A percentile compares a stretch with the other conserved stretches of the same genome.
These are phyloP conservation scores for Adansonia gregorii DNA, from an alignment of 441 rosid genomes.

Conservation along the genomic window DNA sequence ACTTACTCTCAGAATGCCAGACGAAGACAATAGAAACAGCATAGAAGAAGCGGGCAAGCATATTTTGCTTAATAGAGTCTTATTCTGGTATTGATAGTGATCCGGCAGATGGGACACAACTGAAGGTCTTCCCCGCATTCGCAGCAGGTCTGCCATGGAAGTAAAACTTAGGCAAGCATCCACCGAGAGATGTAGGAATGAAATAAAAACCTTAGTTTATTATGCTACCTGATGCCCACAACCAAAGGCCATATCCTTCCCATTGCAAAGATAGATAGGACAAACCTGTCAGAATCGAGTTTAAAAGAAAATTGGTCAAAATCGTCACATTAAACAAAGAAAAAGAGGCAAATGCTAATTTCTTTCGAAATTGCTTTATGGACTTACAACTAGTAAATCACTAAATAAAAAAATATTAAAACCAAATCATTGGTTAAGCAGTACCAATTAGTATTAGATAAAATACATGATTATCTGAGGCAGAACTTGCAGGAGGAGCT, in stretches of 20 bases:
- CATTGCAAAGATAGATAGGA: conserved; percentile 58
- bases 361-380: neutral
- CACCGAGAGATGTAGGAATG: neutral
- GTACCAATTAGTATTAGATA: conserved; percentile 2
- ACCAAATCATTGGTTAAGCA: neutral
- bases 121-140: conserved; percentile 61
- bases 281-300: conserved; percentile 47
- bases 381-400: neutral
- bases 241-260: conserved; percentile 65
- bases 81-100: conserved; percentile 56
- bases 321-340: neutral
- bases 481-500: conserved; percentile 43
- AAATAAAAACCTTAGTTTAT: neutral
- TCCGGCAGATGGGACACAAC: conserved; percentile 59
- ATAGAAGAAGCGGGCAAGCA: neutral
- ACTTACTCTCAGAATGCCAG: conserved; percentile 5
- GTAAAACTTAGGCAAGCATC: neutral
- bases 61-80: conserved; percentile 48
- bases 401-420: neutral
- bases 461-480: conserved; percentile 57
- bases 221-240: conserved; percentile 67
- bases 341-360: neutral
- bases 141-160: conserved; percentile 59
- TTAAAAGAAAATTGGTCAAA: conserved; percentile 16
- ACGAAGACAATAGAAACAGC: neutral